These are phyloP conservation scores for Pseudovirgaria hyperparasitica DNA, from an alignment of 2,329 filamentous ascomycete species.

Conservation along the genomic window DNA sequence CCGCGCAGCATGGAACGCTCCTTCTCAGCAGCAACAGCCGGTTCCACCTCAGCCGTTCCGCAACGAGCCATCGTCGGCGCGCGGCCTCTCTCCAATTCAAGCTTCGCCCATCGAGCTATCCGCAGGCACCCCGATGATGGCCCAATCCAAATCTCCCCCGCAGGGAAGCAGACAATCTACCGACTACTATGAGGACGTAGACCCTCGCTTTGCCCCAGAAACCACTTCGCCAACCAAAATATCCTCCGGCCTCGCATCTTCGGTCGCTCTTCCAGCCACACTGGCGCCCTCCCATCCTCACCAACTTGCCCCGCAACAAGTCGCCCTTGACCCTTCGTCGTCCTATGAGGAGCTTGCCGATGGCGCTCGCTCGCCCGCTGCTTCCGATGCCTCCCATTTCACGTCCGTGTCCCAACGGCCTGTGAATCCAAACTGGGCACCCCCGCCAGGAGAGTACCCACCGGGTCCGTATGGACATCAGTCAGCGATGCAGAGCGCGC, in stretches of 20 bases:
- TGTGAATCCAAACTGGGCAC: constrained; percentile 76
- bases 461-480: constrained; percentile 30
- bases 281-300: constrained; percentile 13
- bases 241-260: constrained; percentile 21
- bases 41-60: too few species aligned
- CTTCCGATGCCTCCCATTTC: constrained; percentile 73
- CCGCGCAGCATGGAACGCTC: constrained; percentile 30
- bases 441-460: constrained; percentile 24
- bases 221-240: constrained; percentile 14
- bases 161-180: constrained; percentile 24
- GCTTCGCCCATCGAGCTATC: constrained; percentile 23
- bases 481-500: constrained; percentile 21
- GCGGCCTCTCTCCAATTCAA: constrained; percentile 26
- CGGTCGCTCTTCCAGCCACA: constrained; percentile 19
- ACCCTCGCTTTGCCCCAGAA: constrained; percentile 60
- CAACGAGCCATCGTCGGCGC: too few species aligned
- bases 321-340: constrained; percentile 28
- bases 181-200: constrained; percentile 84
- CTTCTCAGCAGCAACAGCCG: constrained; percentile 13
- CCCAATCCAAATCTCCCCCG: constrained; percentile 12
- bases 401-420: constrained; percentile 83
- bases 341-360: constrained; percentile 53
- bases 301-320: constrained; percentile 13
- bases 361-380: constrained; percentile 52
- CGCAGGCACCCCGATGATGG: constrained; percentile 16